Conservation (phyloP, 495 filamentous ascomycete species). For the Annulohypoxylon bovei region DNA sequence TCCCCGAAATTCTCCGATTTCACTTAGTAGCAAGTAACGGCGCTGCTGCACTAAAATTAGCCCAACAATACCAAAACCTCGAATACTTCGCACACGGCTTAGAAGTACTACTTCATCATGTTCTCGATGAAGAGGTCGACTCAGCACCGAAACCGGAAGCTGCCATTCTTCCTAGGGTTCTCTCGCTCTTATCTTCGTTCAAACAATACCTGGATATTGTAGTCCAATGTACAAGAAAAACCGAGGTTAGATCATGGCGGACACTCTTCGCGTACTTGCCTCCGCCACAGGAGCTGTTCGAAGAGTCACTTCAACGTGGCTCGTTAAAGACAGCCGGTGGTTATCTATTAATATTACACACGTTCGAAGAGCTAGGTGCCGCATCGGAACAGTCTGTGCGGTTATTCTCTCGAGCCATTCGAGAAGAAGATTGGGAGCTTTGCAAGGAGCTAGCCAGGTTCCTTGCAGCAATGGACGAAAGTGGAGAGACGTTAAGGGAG, state of each 20-base stretch:
- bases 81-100: constrained; percentile 93
- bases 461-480: constrained; percentile 88
- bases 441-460: constrained; percentile 96
- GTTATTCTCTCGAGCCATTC: constrained; percentile 81
- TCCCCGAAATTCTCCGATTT: constrained; percentile 84
- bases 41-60: constrained; percentile 76
- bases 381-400: constrained; percentile 84
- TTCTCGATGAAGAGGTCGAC: constrained; percentile 95
- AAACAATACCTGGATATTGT: constrained; percentile 92
- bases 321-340: constrained; percentile 96
- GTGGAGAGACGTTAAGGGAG: constrained; percentile 80
- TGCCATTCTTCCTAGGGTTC: constrained; percentile 84
- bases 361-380: constrained; percentile 84
- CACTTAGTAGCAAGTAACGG: constrained; percentile 76
- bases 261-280: constrained; percentile 92
- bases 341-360: constrained; percentile 94
- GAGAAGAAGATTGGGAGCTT: constrained; percentile 92
- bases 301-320: constrained; percentile 83
- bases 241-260: constrained; percentile 93
- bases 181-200: constrained; percentile 90
- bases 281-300: constrained; percentile 88
- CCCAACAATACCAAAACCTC: constrained; percentile 83
- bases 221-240: constrained; percentile 97
- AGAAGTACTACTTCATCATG: constrained; percentile 91
- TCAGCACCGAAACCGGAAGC: constrained; percentile 69